Evolutionary conservation across 2,329 filamentous ascomycete species (phyloP).

Genomic region (Sporothrix mexicana): DNA sequence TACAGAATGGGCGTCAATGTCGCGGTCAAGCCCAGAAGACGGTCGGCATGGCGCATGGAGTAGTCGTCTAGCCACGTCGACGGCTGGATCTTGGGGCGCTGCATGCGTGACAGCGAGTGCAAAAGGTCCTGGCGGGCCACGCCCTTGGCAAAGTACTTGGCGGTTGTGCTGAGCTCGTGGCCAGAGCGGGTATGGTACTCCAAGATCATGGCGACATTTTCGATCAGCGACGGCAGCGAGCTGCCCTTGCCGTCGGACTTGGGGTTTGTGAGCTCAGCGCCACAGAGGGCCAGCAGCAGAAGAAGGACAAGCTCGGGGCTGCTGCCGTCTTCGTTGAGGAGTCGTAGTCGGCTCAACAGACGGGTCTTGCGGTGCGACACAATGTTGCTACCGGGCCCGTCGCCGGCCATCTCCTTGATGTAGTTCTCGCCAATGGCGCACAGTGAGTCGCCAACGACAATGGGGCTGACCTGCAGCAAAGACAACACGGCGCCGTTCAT

Average conservation of each 20-base stretch:
- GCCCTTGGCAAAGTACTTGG: slow-evolving; percentile 36
- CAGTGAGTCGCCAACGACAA: slow-evolving; percentile 35
- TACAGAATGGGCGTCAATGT: slow-evolving; percentile 34
- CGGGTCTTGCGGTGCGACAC: slow-evolving; percentile 33
- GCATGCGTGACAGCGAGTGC: slow-evolving; percentile 34
- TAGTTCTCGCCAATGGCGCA: slow-evolving; percentile 38
- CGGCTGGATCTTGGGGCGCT: slow-evolving; percentile 35
- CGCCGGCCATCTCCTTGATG: slow-evolving; percentile 25
- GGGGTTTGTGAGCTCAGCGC: slow-evolving; percentile 39
- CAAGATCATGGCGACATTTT: slow-evolving; percentile 35
- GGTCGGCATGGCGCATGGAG: slow-evolving; percentile 34
- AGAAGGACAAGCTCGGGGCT: slow-evolving; percentile 35
- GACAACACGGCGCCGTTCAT: slow-evolving; percentile 37
- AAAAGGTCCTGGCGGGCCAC: slow-evolving; percentile 37
- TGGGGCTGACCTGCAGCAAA: slow-evolving; percentile 34
- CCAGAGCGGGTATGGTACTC: slow-evolving; percentile 33
- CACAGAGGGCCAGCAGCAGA: slow-evolving; percentile 35
- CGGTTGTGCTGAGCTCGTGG: slow-evolving; percentile 33
- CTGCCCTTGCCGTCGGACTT: slow-evolving; percentile 35
- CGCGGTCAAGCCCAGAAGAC: slow-evolving; percentile 34
- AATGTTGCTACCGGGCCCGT: background rate
- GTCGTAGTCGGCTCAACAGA: slow-evolving; percentile 32
- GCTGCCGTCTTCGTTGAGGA: slow-evolving; percentile 33
- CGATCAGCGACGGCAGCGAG: slow-evolving; percentile 34
- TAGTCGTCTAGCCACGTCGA: slow-evolving; percentile 36